Conservation (phyloP, 148 eudicot genomes). For the Vaccinium vitisidaea region DNA sequence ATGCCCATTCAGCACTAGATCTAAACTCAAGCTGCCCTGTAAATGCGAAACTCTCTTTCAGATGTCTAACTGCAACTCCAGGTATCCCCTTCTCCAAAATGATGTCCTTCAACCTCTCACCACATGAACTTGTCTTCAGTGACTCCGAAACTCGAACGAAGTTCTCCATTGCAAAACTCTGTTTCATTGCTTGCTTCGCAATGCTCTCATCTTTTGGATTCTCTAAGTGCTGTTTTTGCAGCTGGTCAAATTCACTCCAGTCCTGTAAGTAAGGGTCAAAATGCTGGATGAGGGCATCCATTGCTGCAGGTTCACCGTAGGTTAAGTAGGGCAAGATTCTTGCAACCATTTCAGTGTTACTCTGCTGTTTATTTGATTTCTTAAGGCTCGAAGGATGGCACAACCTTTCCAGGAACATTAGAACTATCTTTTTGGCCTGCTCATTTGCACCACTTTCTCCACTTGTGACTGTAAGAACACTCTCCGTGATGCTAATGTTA, state of each 20-base stretch:
- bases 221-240: constrained; percentile 73
- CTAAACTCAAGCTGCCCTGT: constrained; percentile 72
- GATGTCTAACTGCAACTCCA: constrained; percentile 59
- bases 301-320: constrained; percentile 93
- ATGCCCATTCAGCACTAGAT: constrained; percentile 64
- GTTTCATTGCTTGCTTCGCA: constrained; percentile 67
- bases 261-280: constrained; percentile 75
- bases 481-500: constrained; percentile 64
- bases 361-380: constrained; percentile 92
- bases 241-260: constrained; percentile 79
- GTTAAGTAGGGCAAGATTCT: constrained; percentile 97
- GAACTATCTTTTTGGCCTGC: constrained; percentile 95
- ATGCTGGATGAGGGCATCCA: constrained; percentile 96
- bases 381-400: constrained; percentile 80
- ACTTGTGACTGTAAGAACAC: constrained; percentile 65
- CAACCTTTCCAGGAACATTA: constrained; percentile 93
- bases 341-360: constrained; percentile 99
- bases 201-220: constrained; percentile 67
- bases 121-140: constrained; percentile 92
- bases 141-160: constrained; percentile 97
- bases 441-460: constrained; percentile 83
- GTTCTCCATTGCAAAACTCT: constrained; percentile 90
- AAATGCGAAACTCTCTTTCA: constrained; percentile 69
- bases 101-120: constrained; percentile 95
- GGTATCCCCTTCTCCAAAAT: constrained; percentile 88